Conservation (phyloP, 495 filamentous ascomycete genomes). For the Aspergillus funiculosus region DNA sequence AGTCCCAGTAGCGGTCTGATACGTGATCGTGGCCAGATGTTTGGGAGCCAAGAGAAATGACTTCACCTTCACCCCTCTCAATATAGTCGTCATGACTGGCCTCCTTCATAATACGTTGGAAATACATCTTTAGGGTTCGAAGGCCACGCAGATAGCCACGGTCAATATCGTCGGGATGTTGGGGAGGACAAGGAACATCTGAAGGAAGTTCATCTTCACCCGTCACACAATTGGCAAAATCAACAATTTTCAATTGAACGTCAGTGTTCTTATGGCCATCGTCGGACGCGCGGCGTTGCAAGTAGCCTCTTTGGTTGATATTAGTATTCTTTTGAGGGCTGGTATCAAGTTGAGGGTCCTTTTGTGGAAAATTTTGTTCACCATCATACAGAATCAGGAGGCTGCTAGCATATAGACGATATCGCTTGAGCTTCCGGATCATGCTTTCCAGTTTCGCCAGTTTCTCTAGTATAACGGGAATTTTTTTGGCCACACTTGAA, state of each 20-base stretch:
- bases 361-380: slow-evolving; percentile 34
- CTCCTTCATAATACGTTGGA: slow-evolving; percentile 81
- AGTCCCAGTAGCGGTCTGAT: slow-evolving; percentile 39
- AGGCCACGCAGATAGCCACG: slow-evolving; percentile 85
- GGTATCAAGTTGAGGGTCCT: slow-evolving; percentile 14
- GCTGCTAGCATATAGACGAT: slow-evolving; percentile 94
- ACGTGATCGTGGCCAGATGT: slow-evolving; percentile 24
- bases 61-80: slow-evolving; percentile 46
- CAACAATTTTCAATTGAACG: slow-evolving; percentile 91
- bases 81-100: slow-evolving; percentile 53
- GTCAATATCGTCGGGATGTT: slow-evolving; percentile 74
- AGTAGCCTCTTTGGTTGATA: slow-evolving; percentile 17
- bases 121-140: slow-evolving; percentile 73
- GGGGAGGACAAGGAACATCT: slow-evolving; percentile 70
- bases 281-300: slow-evolving; percentile 29
- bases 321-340: no score
- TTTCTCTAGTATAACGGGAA: slow-evolving; percentile 81
- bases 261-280: slow-evolving; percentile 44
- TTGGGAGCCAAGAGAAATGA: slow-evolving; percentile 32
- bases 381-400: slow-evolving; percentile 93
- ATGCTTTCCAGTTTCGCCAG: slow-evolving; percentile 74
- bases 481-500: slow-evolving; percentile 70
- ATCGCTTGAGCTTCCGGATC: slow-evolving; percentile 70
- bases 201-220: slow-evolving; percentile 65
- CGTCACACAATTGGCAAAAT: slow-evolving; percentile 96